Conservation (phyloP, 1,284 basidiomycete species). For the Sporisorium scitamineum region DNA sequence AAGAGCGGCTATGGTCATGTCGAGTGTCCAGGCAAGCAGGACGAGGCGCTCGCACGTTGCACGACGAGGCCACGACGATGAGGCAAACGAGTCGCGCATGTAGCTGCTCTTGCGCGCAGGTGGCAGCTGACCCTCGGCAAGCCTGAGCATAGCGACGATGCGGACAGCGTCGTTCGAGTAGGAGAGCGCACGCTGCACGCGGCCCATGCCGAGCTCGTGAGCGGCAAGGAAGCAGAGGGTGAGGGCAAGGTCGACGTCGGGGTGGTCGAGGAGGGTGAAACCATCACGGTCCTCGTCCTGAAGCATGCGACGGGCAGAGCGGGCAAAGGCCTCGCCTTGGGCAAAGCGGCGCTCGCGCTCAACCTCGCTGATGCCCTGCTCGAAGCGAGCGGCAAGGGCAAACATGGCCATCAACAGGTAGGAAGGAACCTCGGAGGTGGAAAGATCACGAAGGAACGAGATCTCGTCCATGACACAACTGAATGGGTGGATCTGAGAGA, state of each 20-base stretch:
- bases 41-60: slow-evolving; percentile 49
- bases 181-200: slow-evolving; percentile 67
- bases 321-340: slow-evolving; percentile 50
- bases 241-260: slow-evolving; percentile 69
- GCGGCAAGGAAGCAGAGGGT: slow-evolving; percentile 69
- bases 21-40: slow-evolving; percentile 46
- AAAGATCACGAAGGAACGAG: slow-evolving; percentile 71
- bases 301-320: slow-evolving; percentile 52
- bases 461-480: slow-evolving; percentile 70
- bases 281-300: slow-evolving; percentile 55
- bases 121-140: slow-evolving; percentile 43
- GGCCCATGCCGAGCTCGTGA: slow-evolving; percentile 70
- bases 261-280: slow-evolving; percentile 47
- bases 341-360: slow-evolving; percentile 44
- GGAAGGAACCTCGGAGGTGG: slow-evolving; percentile 69
- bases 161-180: slow-evolving; percentile 65
- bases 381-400: slow-evolving; percentile 70
- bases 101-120: slow-evolving; percentile 31
- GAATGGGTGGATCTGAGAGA: slow-evolving; percentile 70
- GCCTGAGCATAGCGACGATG: slow-evolving; percentile 33
- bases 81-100: slow-evolving; percentile 31
- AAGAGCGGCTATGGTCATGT: slow-evolving; percentile 44
- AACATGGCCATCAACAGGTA: slow-evolving; percentile 71
- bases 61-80: slow-evolving; percentile 39
- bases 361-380: slow-evolving; percentile 56